Base-by-base conservation (phyloP, 306 rosid genomes). In the Fragaria nilgerrensis region DNA sequence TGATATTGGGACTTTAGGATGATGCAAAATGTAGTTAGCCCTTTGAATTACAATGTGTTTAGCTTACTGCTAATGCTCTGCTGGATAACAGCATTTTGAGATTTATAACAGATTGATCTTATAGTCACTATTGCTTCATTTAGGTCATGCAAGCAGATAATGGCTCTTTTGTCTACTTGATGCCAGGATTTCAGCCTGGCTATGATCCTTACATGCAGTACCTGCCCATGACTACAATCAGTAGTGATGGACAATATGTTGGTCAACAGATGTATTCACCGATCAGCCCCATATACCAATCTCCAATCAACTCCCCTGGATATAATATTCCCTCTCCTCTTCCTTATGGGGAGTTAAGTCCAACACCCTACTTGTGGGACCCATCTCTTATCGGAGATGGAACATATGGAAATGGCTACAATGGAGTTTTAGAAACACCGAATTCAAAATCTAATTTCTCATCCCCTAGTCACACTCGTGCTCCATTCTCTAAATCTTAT, bases 131-230 rank as follows among this genome's bases (percentile, higher is more conserved):
- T 88, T 79, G 77, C 79, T 78, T 75, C 75, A 72, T 84, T 82
- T 88, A 92, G 97, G 96, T 90, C 87, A 67, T 87, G 92, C 97
- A 87, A 86, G 92, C 93, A 75, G 97, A 92, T 87, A 86, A 86
- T 83, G 96, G 93, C 78, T 90, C 93, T 82, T 87, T 83, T 84
- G 89, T 80, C 86, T 88, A 88, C 83, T 63, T 91, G 84, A 84
- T 90, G 89, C 93, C 93, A 70, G 96, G 96, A 80, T 85, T 43
- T 77, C 90, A 87, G 86, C 82, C 96, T 75, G 87, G 89, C 43
- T 82, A 82, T 37, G 81, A 82, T 77, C 70, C 78, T 82, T 87
- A 85, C 80, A 15, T 85, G 45, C 64, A 90, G 9, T 88, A 85
- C 78, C 32, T 76, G n/a, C 93, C 93, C 77, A 5, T 84, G 45